Conservation (phyloP, 495 filamentous ascomycete genomes). For the Tuber melanosporum region DNA sequence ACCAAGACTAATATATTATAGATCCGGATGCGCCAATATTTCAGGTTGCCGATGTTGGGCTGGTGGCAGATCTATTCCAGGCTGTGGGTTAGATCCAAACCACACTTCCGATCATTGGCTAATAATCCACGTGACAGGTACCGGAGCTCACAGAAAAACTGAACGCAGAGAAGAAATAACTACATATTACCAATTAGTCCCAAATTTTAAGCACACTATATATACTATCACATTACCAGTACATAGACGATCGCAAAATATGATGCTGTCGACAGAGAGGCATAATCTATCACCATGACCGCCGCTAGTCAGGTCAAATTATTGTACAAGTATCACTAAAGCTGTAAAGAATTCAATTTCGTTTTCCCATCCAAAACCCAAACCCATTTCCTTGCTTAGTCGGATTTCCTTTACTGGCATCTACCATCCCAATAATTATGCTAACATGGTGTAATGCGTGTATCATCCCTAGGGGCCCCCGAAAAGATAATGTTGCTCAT, state of each 20-base stretch:
- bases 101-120: constrained; percentile 7
- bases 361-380: not conserved
- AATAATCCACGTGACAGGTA: constrained; percentile 42
- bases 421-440: not conserved
- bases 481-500: not conserved
- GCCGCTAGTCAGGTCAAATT: not conserved
- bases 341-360: not conserved
- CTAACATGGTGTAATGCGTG: too few species aligned
- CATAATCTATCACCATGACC: not conserved
- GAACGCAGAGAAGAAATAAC: constrained; percentile 52
- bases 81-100: constrained; percentile 48
- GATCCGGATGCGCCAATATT: constrained; percentile 95
- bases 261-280: not conserved
- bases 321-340: not conserved
- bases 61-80: constrained; percentile 92
- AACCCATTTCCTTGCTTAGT: not conserved
- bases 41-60: constrained; percentile 91
- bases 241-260: not conserved
- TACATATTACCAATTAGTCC: not conserved
- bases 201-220: not conserved
- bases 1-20: not conserved
- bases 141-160: constrained; percentile 96
- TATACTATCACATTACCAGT: not conserved
- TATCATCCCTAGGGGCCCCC: not conserved
- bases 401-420: too few species aligned